phyloP scores from a whole-genome alignment of 2,329 filamentous ascomycete species.

The Coleophoma eucalyptorum region DNA sequence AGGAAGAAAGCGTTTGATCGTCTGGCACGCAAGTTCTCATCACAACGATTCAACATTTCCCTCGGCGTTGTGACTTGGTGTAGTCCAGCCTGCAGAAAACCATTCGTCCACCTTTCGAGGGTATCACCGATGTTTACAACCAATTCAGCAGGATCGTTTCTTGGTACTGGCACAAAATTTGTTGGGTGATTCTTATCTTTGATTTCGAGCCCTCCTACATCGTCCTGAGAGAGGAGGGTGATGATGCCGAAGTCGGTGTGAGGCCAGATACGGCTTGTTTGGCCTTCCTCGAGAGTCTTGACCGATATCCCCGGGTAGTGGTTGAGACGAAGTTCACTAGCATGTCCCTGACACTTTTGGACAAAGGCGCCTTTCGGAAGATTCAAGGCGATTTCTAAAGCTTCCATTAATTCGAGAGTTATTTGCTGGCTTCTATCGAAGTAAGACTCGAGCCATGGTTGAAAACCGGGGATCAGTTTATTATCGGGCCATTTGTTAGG shows the following conservation, averaged over 20 bases:
- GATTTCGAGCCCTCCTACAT: slow-evolving; percentile 43
- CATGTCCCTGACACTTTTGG: slow-evolving; percentile 1
- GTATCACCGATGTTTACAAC: slow-evolving; percentile 43
- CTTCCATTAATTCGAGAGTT: slow-evolving; percentile 2
- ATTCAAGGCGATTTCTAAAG: background rate
- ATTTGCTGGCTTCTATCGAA: slow-evolving; percentile 1
- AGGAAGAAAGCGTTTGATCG: background rate
- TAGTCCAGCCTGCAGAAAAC: slow-evolving; percentile 18
- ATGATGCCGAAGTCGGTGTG: slow-evolving; percentile 46
- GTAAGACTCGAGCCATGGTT: slow-evolving; percentile 1
- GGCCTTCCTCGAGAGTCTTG: slow-evolving; percentile 28
- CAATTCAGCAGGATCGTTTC: slow-evolving; percentile 16
- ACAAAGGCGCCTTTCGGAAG: background rate
- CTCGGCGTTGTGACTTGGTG: slow-evolving; percentile 1
- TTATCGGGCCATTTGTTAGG: slow-evolving; percentile 1
- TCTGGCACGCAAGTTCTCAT: background rate
- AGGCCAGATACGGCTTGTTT: slow-evolving; percentile 38
- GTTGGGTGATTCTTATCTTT: slow-evolving; percentile 32
- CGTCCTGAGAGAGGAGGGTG: slow-evolving; percentile 47
- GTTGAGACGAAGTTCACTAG: slow-evolving; percentile 1
- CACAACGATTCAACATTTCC: background rate
- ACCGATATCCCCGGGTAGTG: slow-evolving; percentile 1
- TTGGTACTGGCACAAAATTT: slow-evolving; percentile 31
- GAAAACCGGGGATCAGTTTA: background rate
- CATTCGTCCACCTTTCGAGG: slow-evolving; percentile 41